phyloP scores from a whole-genome alignment of 495 filamentous ascomycete species.

The Neurospora sp. region DNA sequence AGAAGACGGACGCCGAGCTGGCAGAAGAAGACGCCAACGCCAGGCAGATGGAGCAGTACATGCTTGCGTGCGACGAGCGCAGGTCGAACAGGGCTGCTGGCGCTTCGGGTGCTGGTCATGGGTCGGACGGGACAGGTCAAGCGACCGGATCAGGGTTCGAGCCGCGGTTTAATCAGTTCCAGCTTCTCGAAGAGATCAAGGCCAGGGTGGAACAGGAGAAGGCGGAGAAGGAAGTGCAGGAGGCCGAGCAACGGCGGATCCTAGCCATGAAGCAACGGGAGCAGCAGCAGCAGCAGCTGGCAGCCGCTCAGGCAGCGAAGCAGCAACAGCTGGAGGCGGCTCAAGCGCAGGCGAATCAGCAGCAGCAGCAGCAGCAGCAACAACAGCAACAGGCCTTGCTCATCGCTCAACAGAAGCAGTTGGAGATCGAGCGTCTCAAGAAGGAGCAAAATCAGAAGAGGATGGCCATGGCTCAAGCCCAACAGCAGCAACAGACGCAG shows the following conservation, averaged over 20 bases:
- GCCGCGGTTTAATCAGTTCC: slow-evolving; percentile 82
- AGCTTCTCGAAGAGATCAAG: slow-evolving; percentile 77
- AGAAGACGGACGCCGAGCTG: slow-evolving; percentile 88
- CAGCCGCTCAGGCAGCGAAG: slow-evolving; percentile 8
- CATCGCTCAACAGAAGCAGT: neutral
- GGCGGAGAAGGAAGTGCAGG: slow-evolving; percentile 58
- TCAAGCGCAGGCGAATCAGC: slow-evolving; percentile 23
- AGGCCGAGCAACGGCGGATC: slow-evolving; percentile 58
- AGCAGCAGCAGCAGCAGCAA: slow-evolving; percentile 21
- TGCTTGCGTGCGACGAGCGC: slow-evolving; percentile 89
- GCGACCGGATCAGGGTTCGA: slow-evolving; percentile 62
- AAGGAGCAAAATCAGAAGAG: slow-evolving; percentile 6
- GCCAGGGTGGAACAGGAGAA: slow-evolving; percentile 38
- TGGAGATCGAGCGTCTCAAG: neutral
- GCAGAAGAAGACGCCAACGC: slow-evolving; percentile 87
- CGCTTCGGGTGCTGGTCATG: slow-evolving; percentile 46
- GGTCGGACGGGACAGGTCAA: slow-evolving; percentile 63
- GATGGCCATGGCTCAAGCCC: slow-evolving; percentile 17
- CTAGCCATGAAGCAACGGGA: slow-evolving; percentile 29
- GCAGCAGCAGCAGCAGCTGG: slow-evolving; percentile 28
- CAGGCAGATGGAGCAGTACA: slow-evolving; percentile 77
- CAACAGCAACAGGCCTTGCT: neutral
- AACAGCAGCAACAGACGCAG: slow-evolving; percentile 25
- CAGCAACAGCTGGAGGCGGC: slow-evolving; percentile 30
- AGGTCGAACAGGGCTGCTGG: slow-evolving; percentile 49